phyloP scores from a whole-genome alignment of 169 alveolate species.

The Plasmodium malariae region DNA sequence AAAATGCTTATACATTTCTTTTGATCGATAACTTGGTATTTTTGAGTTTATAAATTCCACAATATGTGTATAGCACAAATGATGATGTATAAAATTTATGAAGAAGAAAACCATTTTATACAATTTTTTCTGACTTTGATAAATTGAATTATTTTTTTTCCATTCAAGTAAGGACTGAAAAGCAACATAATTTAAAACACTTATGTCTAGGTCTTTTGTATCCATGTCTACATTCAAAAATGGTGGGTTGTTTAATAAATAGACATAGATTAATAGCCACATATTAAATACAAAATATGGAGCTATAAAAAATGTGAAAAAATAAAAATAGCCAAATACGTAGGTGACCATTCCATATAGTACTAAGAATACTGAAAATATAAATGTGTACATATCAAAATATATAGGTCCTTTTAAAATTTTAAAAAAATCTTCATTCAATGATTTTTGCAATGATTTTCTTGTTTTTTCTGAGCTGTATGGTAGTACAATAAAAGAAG shows the following conservation, averaged over 20 bases:
- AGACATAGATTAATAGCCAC: constrained; percentile 57
- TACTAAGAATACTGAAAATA: constrained; percentile 44
- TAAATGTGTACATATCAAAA: constrained; percentile 49
- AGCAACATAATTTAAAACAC: constrained; percentile 72
- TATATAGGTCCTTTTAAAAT: constrained; percentile 72
- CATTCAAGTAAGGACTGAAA: constrained; percentile 66
- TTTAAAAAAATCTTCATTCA: constrained; percentile 68
- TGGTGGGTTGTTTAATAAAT: constrained; percentile 66
- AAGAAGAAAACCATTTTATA: constrained; percentile 62
- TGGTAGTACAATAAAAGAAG: constrained; percentile 65
- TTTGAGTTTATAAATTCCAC: constrained; percentile 68
- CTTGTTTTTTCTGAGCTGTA: constrained; percentile 54
- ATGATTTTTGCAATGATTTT: constrained; percentile 43
- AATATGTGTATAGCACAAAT: constrained; percentile 69
- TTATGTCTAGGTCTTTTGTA: constrained; percentile 61
- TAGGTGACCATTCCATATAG: constrained; percentile 37
- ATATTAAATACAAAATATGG: constrained; percentile 66
- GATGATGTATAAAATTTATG: constrained; percentile 72
- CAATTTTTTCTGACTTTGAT: constrained; percentile 65
- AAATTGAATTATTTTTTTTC: constrained; percentile 71
- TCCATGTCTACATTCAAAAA: constrained; percentile 38
- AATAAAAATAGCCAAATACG: constrained; percentile 60
- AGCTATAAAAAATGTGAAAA: constrained; percentile 42
- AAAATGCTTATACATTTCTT: constrained; percentile 69
- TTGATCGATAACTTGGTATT: constrained; percentile 72